Evolutionary conservation across 495 filamentous ascomycete genomes (phyloP), one percentile per base, ranked within the genome.

Genomic region (Aspergillus ostianus): DNA sequence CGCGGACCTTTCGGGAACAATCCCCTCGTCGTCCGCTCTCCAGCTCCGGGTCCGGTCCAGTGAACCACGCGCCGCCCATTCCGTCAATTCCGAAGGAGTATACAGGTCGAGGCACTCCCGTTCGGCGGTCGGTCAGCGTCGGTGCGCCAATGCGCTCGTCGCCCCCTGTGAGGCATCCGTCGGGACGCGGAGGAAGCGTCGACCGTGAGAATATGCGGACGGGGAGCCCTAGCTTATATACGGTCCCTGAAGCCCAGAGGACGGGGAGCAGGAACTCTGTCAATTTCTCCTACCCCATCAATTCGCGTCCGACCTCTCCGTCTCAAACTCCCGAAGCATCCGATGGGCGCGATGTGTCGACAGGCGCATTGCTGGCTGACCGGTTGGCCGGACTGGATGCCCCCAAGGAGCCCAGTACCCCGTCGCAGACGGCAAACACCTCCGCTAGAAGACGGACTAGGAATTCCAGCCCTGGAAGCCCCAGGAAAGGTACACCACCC

Each of bases 221-320:
- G 50, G 23, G n/a, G 8, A 55, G 65, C 9, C 64, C 60, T 8
- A 70, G 65, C 46, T 65, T 80, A 15, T 71, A 70, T 30, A 70
- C 68, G 17, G 74, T 81, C 1, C 71, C 70, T 6, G 83, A 84
- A 58, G 36, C 74, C 54, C 85, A 83, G 18, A 74, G 85, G 56
- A 79, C 88, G 12, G 78, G 74, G 18, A 90, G 85, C 66, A 78
- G 84, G 63, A 84, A 77, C 47, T 92, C 89, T 3, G 79, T 93
- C 64, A 96, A 97, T 72, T 95, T 94, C 66, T 97, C 92, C 7
- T 90, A 92, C 45, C 92, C 92, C 4, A 86, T 85, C 65, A 81
- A 81, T 64, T 74, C 82, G 19, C 77, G 78, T 4, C 70, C 73
- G 1, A 80, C 64, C 29, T 80, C 80, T 45, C 77, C 74, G 17